phyloP scores from a whole-genome alignment of 176 grass and related monocot species.

The Raddia guianensis region DNA sequence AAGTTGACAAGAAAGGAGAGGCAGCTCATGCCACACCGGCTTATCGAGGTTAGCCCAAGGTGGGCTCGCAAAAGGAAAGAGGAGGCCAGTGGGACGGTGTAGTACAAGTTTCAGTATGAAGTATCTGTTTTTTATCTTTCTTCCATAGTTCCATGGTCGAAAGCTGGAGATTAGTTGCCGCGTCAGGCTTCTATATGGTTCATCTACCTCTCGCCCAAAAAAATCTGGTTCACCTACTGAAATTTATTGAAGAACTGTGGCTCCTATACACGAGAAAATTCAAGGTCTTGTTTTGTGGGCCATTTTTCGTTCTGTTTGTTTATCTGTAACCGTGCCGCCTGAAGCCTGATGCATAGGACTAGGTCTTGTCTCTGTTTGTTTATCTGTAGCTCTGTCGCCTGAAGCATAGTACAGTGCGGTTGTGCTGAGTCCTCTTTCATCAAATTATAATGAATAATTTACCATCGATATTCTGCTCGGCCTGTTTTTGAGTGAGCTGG shows the following conservation, averaged over 20 bases:
- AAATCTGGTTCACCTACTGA: background rate
- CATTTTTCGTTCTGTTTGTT: slow-evolving; percentile 15
- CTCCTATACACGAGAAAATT: background rate
- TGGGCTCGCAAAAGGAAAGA: slow-evolving; percentile 70
- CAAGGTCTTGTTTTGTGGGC: background rate
- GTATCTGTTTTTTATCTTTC: too few relatives aligned
- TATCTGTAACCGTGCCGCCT: background rate
- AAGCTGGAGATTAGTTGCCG: too few relatives aligned
- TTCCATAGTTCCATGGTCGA: too few relatives aligned
- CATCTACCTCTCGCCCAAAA: background rate
- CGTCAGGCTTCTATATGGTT: background rate
- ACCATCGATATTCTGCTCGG: background rate
- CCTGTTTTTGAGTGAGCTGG: background rate
- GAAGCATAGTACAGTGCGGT: background rate
- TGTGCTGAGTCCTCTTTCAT: background rate
- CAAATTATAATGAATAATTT: slow-evolving; percentile 9
- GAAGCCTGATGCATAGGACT: background rate
- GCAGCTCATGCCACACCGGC: slow-evolving; percentile 83
- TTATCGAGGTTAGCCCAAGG: slow-evolving; percentile 75
- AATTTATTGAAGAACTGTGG: background rate
- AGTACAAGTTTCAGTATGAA: background rate
- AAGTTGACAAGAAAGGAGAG: slow-evolving; percentile 78
- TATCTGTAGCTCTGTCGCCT: too few relatives aligned
- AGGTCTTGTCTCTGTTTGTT: slow-evolving; percentile 23
- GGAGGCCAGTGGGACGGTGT: slow-evolving; percentile 24